These are phyloP conservation scores for Staphylotrichum tortipilum DNA, from an alignment of 495 filamentous ascomycete species.

Conservation along the genomic window DNA sequence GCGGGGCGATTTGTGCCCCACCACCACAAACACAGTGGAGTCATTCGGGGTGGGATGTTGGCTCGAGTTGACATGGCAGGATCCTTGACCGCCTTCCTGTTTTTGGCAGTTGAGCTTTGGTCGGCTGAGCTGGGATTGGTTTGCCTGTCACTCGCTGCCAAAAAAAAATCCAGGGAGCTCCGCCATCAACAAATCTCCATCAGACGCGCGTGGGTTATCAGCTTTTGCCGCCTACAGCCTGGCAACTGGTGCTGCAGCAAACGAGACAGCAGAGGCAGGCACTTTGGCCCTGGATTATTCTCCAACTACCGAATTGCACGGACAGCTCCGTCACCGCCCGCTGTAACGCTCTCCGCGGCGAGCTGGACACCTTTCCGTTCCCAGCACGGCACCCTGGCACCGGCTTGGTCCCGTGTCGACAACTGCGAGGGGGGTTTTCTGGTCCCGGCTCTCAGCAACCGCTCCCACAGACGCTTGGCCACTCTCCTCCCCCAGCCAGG, in stretches of 20 bases:
- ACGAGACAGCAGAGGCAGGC: too few relatives aligned
- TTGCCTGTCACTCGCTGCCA: too few relatives aligned
- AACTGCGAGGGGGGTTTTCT: not conserved
- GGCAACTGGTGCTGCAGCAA: too few relatives aligned
- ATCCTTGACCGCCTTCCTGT: constrained; percentile 13
- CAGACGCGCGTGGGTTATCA: not conserved
- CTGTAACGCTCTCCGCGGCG: not conserved
- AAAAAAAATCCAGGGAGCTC: too few relatives aligned
- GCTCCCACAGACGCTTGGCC: not conserved
- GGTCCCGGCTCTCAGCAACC: too few relatives aligned
- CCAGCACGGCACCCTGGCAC: not conserved
- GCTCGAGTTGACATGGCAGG: too few relatives aligned
- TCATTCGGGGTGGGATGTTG: not conserved
- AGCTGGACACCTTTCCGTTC: not conserved
- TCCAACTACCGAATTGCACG: too few relatives aligned
- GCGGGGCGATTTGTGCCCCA: constrained; percentile 22
- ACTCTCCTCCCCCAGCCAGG: not conserved
- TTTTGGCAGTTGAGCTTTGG: too few relatives aligned
- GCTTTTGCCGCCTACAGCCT: too few relatives aligned
- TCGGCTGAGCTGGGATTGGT: too few relatives aligned
- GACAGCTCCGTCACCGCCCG: not conserved
- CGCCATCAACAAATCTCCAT: not conserved
- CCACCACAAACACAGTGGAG: too few relatives aligned
- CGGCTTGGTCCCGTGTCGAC: not conserved
- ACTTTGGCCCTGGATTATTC: too few relatives aligned